Evolutionary conservation across 1,139 yeast species (phyloP), one percentile per base, ranked within the genome.

Genomic region (Debaryomyces sp.): DNA sequence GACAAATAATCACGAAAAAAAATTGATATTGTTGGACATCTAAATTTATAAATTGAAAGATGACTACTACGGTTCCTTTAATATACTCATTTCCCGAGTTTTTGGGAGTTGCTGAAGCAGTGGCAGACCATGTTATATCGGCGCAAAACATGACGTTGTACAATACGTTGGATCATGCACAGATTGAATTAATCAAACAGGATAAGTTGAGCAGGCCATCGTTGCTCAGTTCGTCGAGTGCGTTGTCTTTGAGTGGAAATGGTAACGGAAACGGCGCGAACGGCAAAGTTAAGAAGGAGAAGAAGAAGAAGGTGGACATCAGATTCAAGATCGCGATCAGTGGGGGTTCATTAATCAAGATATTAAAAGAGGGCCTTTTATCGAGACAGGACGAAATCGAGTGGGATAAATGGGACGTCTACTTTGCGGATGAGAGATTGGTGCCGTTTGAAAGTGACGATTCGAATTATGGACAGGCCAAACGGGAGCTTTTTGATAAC

Each of bases 331-430:
- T 94, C 55, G 98, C 97, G 48, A 77, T 94, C 27, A 82, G 92
- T 47, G 99, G 98, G 49, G 99, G 99, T 27, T 90, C 97, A 6
- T 77, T 94, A 54, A 84, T 94, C 53, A 85, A 87, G 54, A 96
- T 92, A 46, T 76, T 94, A 49, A 82, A 88, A 54, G 92, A 92
- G 67, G 98, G 97, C 12, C 75, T 94, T 53, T 71, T 92, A 50
- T 77, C 80, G 38, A 78, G 96, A 60, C 71, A 71, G 50, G 78
- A 79, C 44, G 91, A 84, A 55, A 85, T 94, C 37, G 85, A 84
- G 57, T 94, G 98, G 98, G 87, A 83, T 48, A 87, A 85, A 64
- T 94, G 99, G 99, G 97, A 94, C 63, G 83, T 94, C 50, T 94
- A 89, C 68, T 92, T 94, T 73, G 97, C 97, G 18, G 99, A 94